Evolutionary conservation across 805 yeast species (phyloP).

Genomic region (Sporopachydermia lactativora): DNA sequence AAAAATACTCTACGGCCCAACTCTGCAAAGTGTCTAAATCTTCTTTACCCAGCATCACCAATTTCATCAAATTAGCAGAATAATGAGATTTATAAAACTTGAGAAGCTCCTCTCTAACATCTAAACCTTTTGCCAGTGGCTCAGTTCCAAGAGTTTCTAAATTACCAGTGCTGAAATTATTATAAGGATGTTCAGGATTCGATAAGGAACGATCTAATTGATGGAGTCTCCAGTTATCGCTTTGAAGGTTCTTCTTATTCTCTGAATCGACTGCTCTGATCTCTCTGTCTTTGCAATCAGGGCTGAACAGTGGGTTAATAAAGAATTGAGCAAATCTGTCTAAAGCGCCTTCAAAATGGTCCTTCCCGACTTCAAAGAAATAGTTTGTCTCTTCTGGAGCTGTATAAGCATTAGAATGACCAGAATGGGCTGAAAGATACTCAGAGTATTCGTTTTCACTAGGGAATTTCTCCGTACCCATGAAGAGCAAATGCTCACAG

Average conservation of each 20-base stretch:
- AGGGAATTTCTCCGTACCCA: slow-evolving; percentile 72
- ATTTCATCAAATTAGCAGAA: slow-evolving; percentile 79
- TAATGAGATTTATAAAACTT: slow-evolving; percentile 61
- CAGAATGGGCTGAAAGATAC: slow-evolving; percentile 72
- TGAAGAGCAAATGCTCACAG: slow-evolving; percentile 72
- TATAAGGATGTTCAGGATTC: slow-evolving; percentile 67
- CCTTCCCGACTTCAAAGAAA: slow-evolving; percentile 70
- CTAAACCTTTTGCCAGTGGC: slow-evolving; percentile 46
- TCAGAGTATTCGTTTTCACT: slow-evolving; percentile 60
- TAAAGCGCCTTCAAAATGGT: slow-evolving; percentile 69
- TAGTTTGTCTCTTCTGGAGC: slow-evolving; percentile 82
- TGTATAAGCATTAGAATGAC: slow-evolving; percentile 86
- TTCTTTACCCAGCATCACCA: slow-evolving; percentile 77
- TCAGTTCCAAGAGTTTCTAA: slow-evolving; percentile 51
- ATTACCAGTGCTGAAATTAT: slow-evolving; percentile 87
- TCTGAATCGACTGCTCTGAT: slow-evolving; percentile 92
- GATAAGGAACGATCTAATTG: slow-evolving; percentile 71
- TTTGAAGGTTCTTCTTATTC: slow-evolving; percentile 86
- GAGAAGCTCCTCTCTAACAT: slow-evolving; percentile 70
- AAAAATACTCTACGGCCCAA: slow-evolving; percentile 59
- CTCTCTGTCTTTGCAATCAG: slow-evolving; percentile 77
- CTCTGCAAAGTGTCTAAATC: slow-evolving; percentile 52
- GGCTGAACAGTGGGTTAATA: slow-evolving; percentile 63
- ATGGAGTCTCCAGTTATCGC: slow-evolving; percentile 76
- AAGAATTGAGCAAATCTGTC: slow-evolving; percentile 92